Conservation (phyloP, 345 rosid genomes). For the Limnanthes douglasii region DNA sequence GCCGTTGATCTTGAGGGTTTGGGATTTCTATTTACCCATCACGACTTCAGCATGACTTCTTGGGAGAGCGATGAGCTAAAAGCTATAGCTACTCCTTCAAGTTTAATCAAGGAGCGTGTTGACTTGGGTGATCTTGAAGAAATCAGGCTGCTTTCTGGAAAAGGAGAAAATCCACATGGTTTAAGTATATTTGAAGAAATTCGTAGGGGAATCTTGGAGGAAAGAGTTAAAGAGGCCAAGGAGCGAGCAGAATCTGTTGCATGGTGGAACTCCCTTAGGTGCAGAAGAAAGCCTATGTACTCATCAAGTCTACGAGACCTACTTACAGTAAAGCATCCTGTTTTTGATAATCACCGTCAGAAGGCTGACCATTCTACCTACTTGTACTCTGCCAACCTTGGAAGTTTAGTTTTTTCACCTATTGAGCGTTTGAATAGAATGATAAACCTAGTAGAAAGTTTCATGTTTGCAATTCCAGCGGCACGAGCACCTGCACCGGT, state of each 20-base stretch:
- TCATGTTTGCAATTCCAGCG: conserved; percentile 92
- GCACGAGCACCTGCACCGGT: conserved; percentile 69
- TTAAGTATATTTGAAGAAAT: conserved; percentile 81
- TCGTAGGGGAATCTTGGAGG: conserved; percentile 56
- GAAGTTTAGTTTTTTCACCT: conserved; percentile 78
- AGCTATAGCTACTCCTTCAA: conserved; percentile 63
- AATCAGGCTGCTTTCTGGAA: conserved; percentile 16
- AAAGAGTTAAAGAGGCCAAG: conserved; percentile 60
- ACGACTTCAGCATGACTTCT: conserved; percentile 65
- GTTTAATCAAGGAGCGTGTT: conserved; percentile 37
- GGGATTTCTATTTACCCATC: conserved; percentile 73
- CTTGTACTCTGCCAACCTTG: conserved; percentile 59
- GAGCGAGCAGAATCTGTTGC: conserved; percentile 74
- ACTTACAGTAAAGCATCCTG: conserved; percentile 45
- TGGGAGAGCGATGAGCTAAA: conserved; percentile 82
- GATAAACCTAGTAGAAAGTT: conserved; percentile 68
- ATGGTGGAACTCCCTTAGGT: conserved; percentile 99
- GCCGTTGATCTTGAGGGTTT: conserved; percentile 40
- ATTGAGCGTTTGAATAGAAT: conserved; percentile 70
- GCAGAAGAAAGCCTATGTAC: conserved; percentile 69
- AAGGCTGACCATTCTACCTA: conserved; percentile 34
- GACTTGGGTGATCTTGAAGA: conserved; percentile 25
- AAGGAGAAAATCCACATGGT: conserved; percentile 29
- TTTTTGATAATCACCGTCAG: conserved; percentile 35
- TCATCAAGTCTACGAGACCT: conserved; percentile 47